Conservation (phyloP, 176 grass and related monocot species). For the Hordeum vulgare region MorexV3_pseudomolecules_assembly NC_058524.1:591944956-591945455, state of each 20-base stretch:
- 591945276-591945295: conserved; percentile 16
- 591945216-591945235: conserved; percentile 50
- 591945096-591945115: no score
- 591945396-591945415: conserved; percentile 83
- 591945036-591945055: no score
- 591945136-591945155: no score
- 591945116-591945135: no score
- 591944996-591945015: no score
- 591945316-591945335: conserved; percentile 57
- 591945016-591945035: no score
- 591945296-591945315: conserved; percentile 30
- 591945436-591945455: conserved; percentile 57
- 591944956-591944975: no score
- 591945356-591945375: conserved; percentile 62
- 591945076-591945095: no score
- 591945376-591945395: conserved; percentile 92
- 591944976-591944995: no score
- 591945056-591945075: no score
- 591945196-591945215: not conserved
- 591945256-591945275: conserved; percentile 41
- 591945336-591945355: conserved; percentile 47
- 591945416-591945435: conserved; percentile 42
- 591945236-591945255: conserved; percentile 45
- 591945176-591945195: no score
- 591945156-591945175: no score